These are phyloP conservation scores for Talaromyces marneffei DNA, from an alignment of 2,329 filamentous ascomycete genomes.

Conservation along the genomic window DNA sequence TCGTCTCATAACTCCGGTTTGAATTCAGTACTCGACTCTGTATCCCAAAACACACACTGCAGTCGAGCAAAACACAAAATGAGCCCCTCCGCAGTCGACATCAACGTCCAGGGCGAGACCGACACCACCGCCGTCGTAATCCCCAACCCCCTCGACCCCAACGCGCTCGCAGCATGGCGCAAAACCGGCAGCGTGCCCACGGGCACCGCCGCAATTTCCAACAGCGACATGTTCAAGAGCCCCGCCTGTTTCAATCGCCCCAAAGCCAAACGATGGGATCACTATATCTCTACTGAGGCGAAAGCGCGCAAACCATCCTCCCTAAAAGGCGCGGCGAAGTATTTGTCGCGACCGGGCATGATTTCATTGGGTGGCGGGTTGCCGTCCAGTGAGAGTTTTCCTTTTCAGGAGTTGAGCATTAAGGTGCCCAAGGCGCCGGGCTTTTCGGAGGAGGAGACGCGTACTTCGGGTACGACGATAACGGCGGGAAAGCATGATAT, in stretches of 20 bases:
- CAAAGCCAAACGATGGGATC: constrained; percentile 75
- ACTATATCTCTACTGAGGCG: constrained; percentile 50
- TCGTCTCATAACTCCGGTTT: background rate
- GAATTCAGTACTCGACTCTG: too few species aligned
- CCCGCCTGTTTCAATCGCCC: constrained; percentile 56
- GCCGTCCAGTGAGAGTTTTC: constrained; percentile 85
- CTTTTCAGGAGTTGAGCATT: constrained; percentile 72
- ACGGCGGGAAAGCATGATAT: constrained; percentile 80
- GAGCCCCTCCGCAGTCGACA: constrained; percentile 26
- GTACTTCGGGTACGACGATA: constrained; percentile 54
- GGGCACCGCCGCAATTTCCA: constrained; percentile 68
- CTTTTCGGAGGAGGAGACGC: constrained; percentile 65
- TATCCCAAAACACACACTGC: too few species aligned
- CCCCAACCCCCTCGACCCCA: constrained; percentile 52
- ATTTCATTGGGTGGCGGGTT: constrained; percentile 91
- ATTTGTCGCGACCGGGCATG: constrained; percentile 65
- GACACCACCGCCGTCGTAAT: constrained; percentile 34
- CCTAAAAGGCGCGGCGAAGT: constrained; percentile 76
- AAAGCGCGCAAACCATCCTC: constrained; percentile 56
- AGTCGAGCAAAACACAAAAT: too few species aligned
- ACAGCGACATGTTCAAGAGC: constrained; percentile 79
- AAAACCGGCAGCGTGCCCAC: constrained; percentile 67
- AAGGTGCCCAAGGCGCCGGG: constrained; percentile 64
- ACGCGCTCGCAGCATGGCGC: constrained; percentile 62
- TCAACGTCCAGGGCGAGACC: constrained; percentile 29